Base-by-base conservation (phyloP, 2,329 filamentous ascomycete species). In the Pestalotiopsis sp. region DNA sequence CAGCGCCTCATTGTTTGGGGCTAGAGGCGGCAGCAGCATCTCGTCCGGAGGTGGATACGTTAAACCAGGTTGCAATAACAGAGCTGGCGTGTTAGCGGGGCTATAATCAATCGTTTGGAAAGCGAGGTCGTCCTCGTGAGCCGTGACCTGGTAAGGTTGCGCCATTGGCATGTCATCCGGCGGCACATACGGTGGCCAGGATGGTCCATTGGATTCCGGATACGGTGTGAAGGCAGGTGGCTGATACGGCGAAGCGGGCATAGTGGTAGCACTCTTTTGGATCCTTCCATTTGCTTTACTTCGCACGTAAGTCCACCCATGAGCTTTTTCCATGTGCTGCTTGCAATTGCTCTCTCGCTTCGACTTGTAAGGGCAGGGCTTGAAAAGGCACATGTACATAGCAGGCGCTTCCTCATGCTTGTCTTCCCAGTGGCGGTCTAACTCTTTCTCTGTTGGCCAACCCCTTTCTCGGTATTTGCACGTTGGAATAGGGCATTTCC, bases 261-360 rank as follows among this genome's bases (percentile, higher is more conserved):
- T 9, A 6, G 12, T 14, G 11, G 41, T 45, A 2, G 20, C 45
- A 52, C n/a, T 52, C n/a, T 52, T 20, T 20, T n/a, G 31, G 6
- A 2, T 73, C 78, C 86, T 89, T 82, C 92, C 93, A 78, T 96
- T 97, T 80, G 92, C 95, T 87, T 98, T 98, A 69, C 93, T 95
- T 72, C 95, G 92, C 67, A 95, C 87, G 74, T 98, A 98, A n/a
- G 87, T 86, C 92, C 93, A 97, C 69, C 91, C 91, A 76, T 98
- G 95, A 0, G 93, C 92, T 82, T 98, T 98, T 84, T 98, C 95
- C 95, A 98, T 98, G 82, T 98, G 95, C 81, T 98, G 95, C 80
- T 98, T 98, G 88, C 94, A 97, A 81, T 98, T 98, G 71, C 93
- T 96, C 83, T 97, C 93, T 69, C 95, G 92, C 86, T 98, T 98